Evolutionary conservation across 345 rosid species (phyloP), one percentile per base, ranked within the genome.

Genomic region (Conringia planisiliqua): DNA sequence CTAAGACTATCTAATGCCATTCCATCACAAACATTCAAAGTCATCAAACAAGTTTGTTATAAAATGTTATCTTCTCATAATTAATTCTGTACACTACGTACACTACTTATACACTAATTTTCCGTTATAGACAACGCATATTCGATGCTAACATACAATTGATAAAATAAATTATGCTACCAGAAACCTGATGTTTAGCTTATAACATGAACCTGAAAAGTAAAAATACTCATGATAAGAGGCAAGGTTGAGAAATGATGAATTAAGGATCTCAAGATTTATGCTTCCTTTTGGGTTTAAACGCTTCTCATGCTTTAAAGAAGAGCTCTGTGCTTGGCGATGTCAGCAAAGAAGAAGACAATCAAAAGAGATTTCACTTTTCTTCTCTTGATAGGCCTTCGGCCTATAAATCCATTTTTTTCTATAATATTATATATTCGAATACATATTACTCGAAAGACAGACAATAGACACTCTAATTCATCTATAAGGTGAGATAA

Each of bases 371-470:
- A 46, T 12, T 46, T 26, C 3, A 36, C 26, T 27, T 68, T 60
- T 35, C 36, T 40, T 51, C 36, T 40, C 33, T 32, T 33, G 52
- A 43, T 10, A 77, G 71, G 76, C 80, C 76, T 77, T 77, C 80
- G 76, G 80, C 80, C 80, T 46, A 62, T 3, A 68, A 61, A 61
- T 66, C 60, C 69, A 44, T 3, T 17, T 58, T 3, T 17, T 58
- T 44, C 61, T 43, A 13, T 62, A 22, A 62, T 26, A 26, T 26
- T 7, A 60, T 20, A 75, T 67, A 69, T 62, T 54, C 70, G 64
- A 62, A 60, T 63, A 63, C 76, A 77, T 76, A 44, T 44, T 30
- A 44, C 75, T 55, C 38, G 3, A 62, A 56, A 26, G 65, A 76
- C 79, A 70, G n/a, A 68, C 68, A 61, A 50, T 22, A 52, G 48